phyloP scores from a whole-genome alignment of 2,329 filamentous ascomycete species.

The Zasmidium citrigriseum region DNA sequence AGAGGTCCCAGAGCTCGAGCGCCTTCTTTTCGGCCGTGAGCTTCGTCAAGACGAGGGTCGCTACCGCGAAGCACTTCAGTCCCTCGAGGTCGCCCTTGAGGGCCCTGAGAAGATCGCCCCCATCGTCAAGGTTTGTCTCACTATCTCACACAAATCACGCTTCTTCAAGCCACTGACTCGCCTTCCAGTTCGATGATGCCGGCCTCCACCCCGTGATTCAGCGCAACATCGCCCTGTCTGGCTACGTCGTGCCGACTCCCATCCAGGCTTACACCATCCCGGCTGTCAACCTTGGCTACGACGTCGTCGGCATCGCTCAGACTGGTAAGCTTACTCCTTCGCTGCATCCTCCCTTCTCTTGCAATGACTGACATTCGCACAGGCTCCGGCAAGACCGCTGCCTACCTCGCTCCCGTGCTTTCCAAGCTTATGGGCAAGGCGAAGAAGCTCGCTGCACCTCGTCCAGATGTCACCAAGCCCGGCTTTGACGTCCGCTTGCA shows the following conservation, averaged over 20 bases:
- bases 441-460: constrained; percentile 77
- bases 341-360: not conserved
- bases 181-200: constrained; percentile 66
- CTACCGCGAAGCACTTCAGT: constrained; percentile 59
- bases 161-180: constrained; percentile 19
- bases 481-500: constrained; percentile 55
- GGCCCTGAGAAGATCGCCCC: constrained; percentile 50
- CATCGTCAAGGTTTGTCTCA: constrained; percentile 51
- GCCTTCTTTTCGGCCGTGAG: constrained; percentile 67
- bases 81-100: constrained; percentile 54
- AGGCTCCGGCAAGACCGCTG: constrained; percentile 97
- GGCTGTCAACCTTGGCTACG: constrained; percentile 71
- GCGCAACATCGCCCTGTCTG: constrained; percentile 72
- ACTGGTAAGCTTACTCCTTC: constrained; percentile 67
- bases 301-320: constrained; percentile 87
- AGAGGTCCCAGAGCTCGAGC: constrained; percentile 67
- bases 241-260: constrained; percentile 74
- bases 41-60: constrained; percentile 60
- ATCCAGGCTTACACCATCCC: constrained; percentile 87
- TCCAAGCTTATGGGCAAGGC: constrained; percentile 95
- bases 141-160: not conserved
- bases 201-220: constrained; percentile 83
- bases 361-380: constrained; percentile 8
- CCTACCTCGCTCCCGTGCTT: constrained; percentile 84
- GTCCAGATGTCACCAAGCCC: constrained; percentile 57